Evolutionary conservation across 768 basidiomycete species (phyloP).

Genomic region (Russula emetica): DNA sequence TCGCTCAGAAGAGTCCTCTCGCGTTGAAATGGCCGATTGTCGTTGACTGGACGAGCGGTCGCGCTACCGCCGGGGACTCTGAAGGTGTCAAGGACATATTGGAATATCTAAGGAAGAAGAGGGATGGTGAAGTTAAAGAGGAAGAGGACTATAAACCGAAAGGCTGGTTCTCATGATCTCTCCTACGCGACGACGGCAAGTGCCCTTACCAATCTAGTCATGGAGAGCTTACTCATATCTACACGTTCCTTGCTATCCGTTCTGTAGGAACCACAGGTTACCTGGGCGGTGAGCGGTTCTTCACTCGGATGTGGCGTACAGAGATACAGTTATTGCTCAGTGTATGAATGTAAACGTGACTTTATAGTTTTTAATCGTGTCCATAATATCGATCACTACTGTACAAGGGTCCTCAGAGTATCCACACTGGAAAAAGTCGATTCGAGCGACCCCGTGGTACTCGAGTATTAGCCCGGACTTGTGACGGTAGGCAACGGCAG

Average conservation of each 20-base stretch:
- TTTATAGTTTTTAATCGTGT: not conserved
- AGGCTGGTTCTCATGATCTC: slow-evolving; percentile 32
- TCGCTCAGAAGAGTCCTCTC: slow-evolving; percentile 53
- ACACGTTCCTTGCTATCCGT: not conserved
- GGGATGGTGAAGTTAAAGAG: slow-evolving; percentile 58
- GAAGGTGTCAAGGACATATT: slow-evolving; percentile 65
- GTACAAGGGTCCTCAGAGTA: not conserved
- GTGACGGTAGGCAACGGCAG: too few relatives aligned
- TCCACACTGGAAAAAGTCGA: not conserved
- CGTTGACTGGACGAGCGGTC: slow-evolving; percentile 69
- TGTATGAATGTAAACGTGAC: not conserved
- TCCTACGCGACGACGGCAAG: not conserved
- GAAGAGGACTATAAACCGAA: slow-evolving; percentile 46
- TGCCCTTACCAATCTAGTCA: not conserved
- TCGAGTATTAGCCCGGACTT: not conserved
- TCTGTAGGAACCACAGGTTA: not conserved
- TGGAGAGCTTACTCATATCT: not conserved
- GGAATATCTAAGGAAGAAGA: slow-evolving; percentile 56
- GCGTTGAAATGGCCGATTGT: slow-evolving; percentile 77
- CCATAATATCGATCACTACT: not conserved
- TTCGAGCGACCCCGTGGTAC: not conserved
- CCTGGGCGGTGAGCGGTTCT: not conserved
- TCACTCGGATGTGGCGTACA: not conserved
- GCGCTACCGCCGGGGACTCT: slow-evolving; percentile 59
- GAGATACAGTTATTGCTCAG: not conserved